Percentiles rank a stretch among this genome's conserved stretches.
These are phyloP conservation scores for Aspergillus carlsbadensis DNA, from an alignment of 495 filamentous ascomycete genomes.

Conservation along the genomic window DNA sequence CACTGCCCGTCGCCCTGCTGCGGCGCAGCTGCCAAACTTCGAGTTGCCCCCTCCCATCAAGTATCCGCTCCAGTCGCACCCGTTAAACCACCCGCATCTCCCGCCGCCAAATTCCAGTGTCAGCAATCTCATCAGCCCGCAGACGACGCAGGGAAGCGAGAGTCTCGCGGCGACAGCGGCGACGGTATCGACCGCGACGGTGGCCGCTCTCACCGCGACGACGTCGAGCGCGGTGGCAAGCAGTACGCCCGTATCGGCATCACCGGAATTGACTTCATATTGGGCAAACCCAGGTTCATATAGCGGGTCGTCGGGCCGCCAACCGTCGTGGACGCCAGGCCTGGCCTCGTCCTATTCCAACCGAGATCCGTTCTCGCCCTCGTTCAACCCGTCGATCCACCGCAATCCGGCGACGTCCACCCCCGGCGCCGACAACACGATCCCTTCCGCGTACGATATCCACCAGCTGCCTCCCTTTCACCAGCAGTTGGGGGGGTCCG, in stretches of 20 bases:
- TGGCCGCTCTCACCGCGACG: conserved; percentile 47
- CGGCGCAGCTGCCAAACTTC: conserved; percentile 60
- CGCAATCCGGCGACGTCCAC: conserved; percentile 53
- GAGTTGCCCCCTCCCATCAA: conserved; percentile 60
- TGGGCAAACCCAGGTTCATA: conserved; percentile 56
- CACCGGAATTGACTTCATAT: conserved; percentile 42
- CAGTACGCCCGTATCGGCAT: conserved; percentile 29
- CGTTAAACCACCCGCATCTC: conserved; percentile 39
- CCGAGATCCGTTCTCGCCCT: conserved; percentile 57
- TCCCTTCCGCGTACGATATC: conserved; percentile 59
- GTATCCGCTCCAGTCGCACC: conserved; percentile 38
- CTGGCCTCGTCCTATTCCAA: conserved; percentile 37
- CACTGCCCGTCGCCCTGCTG: conserved; percentile 58
- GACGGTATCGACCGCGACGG: not conserved
- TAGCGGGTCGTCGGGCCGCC: conserved; percentile 46
- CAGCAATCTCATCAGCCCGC: conserved; percentile 62
- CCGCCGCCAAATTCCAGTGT: conserved; percentile 52
- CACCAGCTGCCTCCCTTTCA: conserved; percentile 56
- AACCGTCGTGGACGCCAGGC: conserved; percentile 26
- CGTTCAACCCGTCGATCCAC: conserved; percentile 38
- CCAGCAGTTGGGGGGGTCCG: conserved; percentile 41
- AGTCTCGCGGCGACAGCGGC: conserved; percentile 39
- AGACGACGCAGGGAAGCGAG: conserved; percentile 63
- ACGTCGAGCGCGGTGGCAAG: conserved; percentile 44
- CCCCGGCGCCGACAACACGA: conserved; percentile 36